Conservation (phyloP, 495 filamentous ascomycete genomes). For the Cryomyces minteri region DNA sequence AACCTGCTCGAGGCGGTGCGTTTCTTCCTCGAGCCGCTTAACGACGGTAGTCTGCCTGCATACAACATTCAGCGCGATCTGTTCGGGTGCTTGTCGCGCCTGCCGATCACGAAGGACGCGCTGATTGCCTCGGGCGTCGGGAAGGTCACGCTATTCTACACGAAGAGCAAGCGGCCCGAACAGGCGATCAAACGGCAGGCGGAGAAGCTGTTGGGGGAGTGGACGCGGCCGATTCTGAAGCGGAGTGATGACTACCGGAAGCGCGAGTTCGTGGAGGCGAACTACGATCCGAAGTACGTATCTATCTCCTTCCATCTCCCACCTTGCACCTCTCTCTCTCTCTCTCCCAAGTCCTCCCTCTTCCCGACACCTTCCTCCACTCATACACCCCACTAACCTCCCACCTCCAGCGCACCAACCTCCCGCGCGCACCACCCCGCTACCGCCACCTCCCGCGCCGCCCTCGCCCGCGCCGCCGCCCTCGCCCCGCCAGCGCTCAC, state of each 20-base stretch:
- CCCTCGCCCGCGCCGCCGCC: too few relatives aligned
- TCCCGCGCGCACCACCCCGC: too few relatives aligned
- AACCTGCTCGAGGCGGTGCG: constrained; percentile 88
- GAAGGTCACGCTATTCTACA: constrained; percentile 92
- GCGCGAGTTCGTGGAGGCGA: constrained; percentile 36
- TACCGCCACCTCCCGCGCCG: too few relatives aligned
- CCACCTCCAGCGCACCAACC: too few relatives aligned
- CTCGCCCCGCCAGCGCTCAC: too few relatives aligned
- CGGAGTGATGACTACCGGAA: constrained; percentile 84
- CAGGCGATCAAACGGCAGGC: constrained; percentile 79
- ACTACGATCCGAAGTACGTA: constrained; percentile 36
- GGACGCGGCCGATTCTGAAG: constrained; percentile 91
- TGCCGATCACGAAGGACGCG: constrained; percentile 79
- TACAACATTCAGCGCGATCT: constrained; percentile 96
- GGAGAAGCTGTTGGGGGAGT: constrained; percentile 77
- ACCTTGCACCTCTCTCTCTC: too few relatives aligned
- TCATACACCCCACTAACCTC: too few relatives aligned
- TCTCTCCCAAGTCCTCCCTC: too few relatives aligned
- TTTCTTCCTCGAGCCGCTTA: constrained; percentile 92
- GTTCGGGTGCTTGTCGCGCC: constrained; percentile 55
- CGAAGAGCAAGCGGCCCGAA: constrained; percentile 76
- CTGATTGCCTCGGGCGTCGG: constrained; percentile 84
- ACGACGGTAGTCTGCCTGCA: constrained; percentile 79
- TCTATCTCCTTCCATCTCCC: too few relatives aligned
- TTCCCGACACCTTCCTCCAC: too few relatives aligned